A percentile compares a stretch with the other conserved stretches of the same genome.
Conservation (phyloP, 192 early-diverging fungal species). For the Coemansia asiatica region DNA sequence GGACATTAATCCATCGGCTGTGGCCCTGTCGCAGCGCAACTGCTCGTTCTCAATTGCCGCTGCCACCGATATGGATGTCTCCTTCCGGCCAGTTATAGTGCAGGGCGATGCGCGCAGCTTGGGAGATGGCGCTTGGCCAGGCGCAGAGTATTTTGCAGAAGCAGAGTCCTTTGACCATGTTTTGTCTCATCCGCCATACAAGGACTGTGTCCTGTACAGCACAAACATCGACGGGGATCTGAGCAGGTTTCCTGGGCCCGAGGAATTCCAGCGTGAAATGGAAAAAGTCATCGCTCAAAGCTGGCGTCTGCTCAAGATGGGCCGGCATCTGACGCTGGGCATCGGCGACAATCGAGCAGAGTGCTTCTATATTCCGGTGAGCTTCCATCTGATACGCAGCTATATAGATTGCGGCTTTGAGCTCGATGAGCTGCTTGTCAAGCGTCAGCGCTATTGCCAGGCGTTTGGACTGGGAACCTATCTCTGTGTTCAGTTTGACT, state of each 20-base stretch:
- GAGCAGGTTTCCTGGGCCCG: constrained; percentile 68
- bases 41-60: constrained; percentile 78
- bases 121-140: constrained; percentile 45
- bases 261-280: constrained; percentile 78
- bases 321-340: constrained; percentile 75
- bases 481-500: constrained; percentile 85
- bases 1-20: constrained; percentile 87
- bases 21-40: constrained; percentile 81
- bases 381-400: constrained; percentile 76
- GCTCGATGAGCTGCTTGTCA: constrained; percentile 85
- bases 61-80: constrained; percentile 62
- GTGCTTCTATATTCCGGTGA: constrained; percentile 86
- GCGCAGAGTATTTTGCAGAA: constrained; percentile 62
- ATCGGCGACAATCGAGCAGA: constrained; percentile 92
- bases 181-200: constrained; percentile 92
- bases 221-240: constrained; percentile 87
- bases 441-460: constrained; percentile 84
- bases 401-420: constrained; percentile 86
- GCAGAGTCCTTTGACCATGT: constrained; percentile 81
- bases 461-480: constrained; percentile 86
- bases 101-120: constrained; percentile 79
- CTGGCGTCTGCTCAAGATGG: constrained; percentile 71
- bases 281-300: constrained; percentile 67
- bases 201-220: constrained; percentile 86
- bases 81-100: constrained; percentile 78